Evolutionary conservation across 306 rosid species (phyloP).

Genomic region (Casuarina equisetifolia): DNA sequence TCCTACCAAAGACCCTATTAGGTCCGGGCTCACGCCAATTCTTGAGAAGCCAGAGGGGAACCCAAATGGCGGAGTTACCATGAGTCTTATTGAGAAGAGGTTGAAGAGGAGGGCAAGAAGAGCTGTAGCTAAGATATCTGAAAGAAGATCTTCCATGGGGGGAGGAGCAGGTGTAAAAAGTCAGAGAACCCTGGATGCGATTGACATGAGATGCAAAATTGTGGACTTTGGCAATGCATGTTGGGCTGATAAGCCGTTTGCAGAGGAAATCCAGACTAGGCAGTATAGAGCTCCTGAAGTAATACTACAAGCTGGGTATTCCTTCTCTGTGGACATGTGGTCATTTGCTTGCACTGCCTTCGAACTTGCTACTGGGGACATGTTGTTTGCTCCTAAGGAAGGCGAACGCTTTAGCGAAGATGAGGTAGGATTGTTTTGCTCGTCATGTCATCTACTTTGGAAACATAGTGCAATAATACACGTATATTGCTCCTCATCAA

Average conservation of each 20-base stretch:
- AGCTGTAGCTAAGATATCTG: conserved; percentile 89
- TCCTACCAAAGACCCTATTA: conserved; percentile 76
- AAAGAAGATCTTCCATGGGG: conserved; percentile 74
- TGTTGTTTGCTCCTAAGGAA: conserved; percentile 79
- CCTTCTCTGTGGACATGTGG: conserved; percentile 92
- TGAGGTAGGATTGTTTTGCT: conserved; percentile 60
- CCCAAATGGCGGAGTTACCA: conserved; percentile 61
- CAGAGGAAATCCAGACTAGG: conserved; percentile 91
- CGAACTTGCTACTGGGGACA: conserved; percentile 97
- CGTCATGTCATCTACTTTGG: neutral
- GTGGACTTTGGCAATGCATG: conserved; percentile 97
- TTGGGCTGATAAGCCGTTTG: conserved; percentile 72
- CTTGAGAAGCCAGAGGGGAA: conserved; percentile 83
- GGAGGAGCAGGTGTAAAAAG: conserved; percentile 46
- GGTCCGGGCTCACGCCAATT: conserved; percentile 62
- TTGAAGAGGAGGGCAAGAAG: conserved; percentile 82
- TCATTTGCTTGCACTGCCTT: conserved; percentile 91
- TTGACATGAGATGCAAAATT: conserved; percentile 85
- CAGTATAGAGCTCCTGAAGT: conserved; percentile 99
- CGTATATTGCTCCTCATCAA: too few species aligned
- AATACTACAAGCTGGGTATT: conserved; percentile 71
- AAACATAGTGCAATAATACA: too few species aligned
- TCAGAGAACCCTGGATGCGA: conserved; percentile 59
- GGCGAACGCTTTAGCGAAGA: conserved; percentile 91
- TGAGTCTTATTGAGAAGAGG: conserved; percentile 71